Conservation (phyloP, 306 rosid genomes). For the Spatholobus suberectus region DNA sequence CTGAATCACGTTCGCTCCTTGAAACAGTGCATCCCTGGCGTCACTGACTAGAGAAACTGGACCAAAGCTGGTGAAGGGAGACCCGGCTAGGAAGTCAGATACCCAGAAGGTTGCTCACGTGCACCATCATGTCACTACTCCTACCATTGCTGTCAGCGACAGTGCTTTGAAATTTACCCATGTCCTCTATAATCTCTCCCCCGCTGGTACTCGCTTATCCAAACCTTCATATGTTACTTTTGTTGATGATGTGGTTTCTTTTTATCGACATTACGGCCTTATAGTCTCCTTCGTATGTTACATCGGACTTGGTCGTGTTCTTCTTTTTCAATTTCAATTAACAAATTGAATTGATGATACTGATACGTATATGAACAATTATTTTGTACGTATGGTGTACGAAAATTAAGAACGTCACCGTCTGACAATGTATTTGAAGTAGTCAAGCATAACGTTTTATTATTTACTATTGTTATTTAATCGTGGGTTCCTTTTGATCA, state of each 20-base stretch:
- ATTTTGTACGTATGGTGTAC: conserved; percentile 37
- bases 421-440: background rate
- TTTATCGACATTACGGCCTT: background rate
- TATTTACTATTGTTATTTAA: background rate
- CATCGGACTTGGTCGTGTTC: background rate
- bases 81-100: conserved; percentile 62
- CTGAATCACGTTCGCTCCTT: background rate
- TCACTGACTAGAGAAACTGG: conserved; percentile 93
- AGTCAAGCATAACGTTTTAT: background rate
- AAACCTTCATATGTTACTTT: background rate
- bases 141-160: conserved; percentile 76
- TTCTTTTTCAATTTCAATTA: background rate
- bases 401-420: background rate
- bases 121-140: conserved; percentile 47
- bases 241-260: background rate
- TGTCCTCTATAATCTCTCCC: conserved; percentile 89
- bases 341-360: background rate
- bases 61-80: conserved; percentile 88
- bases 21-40: conserved; percentile 88
- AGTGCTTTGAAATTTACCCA: conserved; percentile 90
- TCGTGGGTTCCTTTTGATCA: background rate
- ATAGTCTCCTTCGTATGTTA: background rate
- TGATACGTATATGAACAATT: no score
- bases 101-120: conserved; percentile 43
- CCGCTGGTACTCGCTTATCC: conserved; percentile 62